Evolutionary conservation across 768 basidiomycete genomes (phyloP).

Genomic region (Mycena alexandri): DNA sequence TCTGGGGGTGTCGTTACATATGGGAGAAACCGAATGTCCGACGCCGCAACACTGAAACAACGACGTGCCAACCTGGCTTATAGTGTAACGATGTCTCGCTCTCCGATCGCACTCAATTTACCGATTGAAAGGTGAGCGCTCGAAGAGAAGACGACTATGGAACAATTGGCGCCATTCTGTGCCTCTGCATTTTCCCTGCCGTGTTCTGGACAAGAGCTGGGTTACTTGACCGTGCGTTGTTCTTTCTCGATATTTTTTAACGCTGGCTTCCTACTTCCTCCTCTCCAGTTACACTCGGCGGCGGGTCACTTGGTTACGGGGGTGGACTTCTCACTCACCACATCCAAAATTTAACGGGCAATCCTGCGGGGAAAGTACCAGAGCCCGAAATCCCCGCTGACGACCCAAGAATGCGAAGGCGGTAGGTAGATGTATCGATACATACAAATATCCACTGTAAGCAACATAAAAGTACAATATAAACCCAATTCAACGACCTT

Average conservation of each 20-base stretch:
- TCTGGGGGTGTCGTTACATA: conserved; percentile 20
- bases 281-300: conserved; percentile 74
- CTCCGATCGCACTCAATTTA: neutral
- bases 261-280: neutral
- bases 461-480: conserved; percentile 1
- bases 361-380: conserved; percentile 54
- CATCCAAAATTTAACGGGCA: conserved; percentile 64
- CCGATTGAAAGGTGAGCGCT: conserved; percentile 21
- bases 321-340: conserved; percentile 72
- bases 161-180: conserved; percentile 78
- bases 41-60: conserved; percentile 29
- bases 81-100: conserved; percentile 25
- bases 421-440: conserved; percentile 8
- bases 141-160: conserved; percentile 79
- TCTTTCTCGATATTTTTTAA: neutral
- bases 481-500: conserved; percentile 49
- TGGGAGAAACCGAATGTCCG: conserved; percentile 24
- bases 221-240: conserved; percentile 66
- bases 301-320: conserved; percentile 75
- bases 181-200: conserved; percentile 74
- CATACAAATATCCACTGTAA: neutral
- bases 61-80: conserved; percentile 18
- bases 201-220: conserved; percentile 79
- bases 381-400: conserved; percentile 50
- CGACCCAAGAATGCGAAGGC: conserved; percentile 38